These are phyloP conservation scores for Tetraselmis chui DNA, from an alignment of 139 green algal species.

Conservation along the genomic window DNA sequence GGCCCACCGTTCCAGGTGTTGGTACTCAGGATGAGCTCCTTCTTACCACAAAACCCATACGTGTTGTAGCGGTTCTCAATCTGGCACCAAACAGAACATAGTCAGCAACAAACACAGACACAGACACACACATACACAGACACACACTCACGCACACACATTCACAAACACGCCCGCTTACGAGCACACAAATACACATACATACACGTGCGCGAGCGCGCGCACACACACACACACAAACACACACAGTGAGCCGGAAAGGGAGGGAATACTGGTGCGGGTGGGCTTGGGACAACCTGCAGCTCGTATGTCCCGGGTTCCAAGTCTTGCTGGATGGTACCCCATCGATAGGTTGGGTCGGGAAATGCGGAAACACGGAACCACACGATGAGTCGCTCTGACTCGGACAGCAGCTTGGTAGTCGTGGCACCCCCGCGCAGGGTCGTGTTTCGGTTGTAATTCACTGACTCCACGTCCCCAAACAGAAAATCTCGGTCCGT, in stretches of 20 bases:
- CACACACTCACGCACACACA: too few relatives aligned
- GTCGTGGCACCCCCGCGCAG: background rate
- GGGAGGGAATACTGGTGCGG: background rate
- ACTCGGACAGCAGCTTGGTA: background rate
- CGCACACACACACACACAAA: too few relatives aligned
- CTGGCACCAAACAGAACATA: too few relatives aligned
- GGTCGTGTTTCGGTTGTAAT: conserved; percentile 3
- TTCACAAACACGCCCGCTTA: too few relatives aligned
- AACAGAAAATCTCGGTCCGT: conserved; percentile 3
- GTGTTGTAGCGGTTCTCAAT: conserved; percentile 8
- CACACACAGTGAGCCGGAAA: too few relatives aligned
- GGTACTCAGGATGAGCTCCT: conserved; percentile 4
- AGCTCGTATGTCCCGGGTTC: background rate
- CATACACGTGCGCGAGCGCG: too few relatives aligned
- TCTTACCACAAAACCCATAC: conserved; percentile 2
- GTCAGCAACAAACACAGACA: too few relatives aligned
- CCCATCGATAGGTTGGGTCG: background rate
- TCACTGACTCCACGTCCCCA: conserved; percentile 1
- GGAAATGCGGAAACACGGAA: background rate
- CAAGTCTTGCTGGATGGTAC: background rate
- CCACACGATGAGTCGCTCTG: conserved; percentile 9
- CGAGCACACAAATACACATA: too few relatives aligned
- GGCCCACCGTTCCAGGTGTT: conserved; percentile 4
- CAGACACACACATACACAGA: too few relatives aligned
- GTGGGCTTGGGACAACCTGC: background rate